Conservation (phyloP, 2,329 filamentous ascomycete species). For the Alternaria sp. region DNA sequence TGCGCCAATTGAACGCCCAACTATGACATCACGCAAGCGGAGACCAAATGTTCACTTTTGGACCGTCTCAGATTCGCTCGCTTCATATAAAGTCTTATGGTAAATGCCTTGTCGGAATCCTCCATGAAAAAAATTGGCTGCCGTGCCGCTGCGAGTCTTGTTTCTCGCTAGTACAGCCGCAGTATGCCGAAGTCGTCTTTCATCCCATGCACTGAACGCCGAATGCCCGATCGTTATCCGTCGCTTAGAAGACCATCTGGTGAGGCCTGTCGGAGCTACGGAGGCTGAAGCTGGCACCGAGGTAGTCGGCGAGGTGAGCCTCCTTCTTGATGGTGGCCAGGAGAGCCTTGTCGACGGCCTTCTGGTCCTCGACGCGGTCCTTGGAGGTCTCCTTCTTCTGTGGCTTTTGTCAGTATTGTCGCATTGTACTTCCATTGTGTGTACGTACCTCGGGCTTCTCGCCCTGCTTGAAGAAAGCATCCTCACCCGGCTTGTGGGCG, state of each 20-base stretch:
- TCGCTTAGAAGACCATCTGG: conserved; percentile 94
- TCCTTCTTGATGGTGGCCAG: conserved; percentile 98
- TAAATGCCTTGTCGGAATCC: conserved; percentile 49
- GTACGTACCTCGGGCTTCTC: conserved; percentile 91
- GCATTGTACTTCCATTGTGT: not conserved
- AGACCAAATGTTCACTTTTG: conserved; percentile 45
- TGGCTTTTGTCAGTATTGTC: conserved; percentile 23
- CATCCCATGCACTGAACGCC: conserved; percentile 51
- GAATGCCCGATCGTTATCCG: conserved; percentile 43
- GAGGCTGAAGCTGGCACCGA: conserved; percentile 95
- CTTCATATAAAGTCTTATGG: conserved; percentile 50
- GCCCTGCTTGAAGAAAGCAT: conserved; percentile 99
- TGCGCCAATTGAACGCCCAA: conserved; percentile 31
- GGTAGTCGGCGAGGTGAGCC: conserved; percentile 90
- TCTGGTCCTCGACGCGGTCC: conserved; percentile 95
- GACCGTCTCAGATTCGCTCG: conserved; percentile 51
- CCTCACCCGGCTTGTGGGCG: conserved; percentile 94
- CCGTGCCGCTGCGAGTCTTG: conserved; percentile 41
- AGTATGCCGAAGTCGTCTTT: conserved; percentile 49
- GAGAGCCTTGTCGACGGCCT: conserved; percentile 96
- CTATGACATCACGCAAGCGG: conserved; percentile 44
- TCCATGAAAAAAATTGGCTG: conserved; percentile 48
- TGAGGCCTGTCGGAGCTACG: conserved; percentile 99
- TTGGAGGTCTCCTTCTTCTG: conserved; percentile 97
- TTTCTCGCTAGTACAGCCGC: conserved; percentile 50